These are phyloP conservation scores for Rhizopogon rudus DNA, from an alignment of 768 basidiomycete genomes.

Conservation along the genomic window DNA sequence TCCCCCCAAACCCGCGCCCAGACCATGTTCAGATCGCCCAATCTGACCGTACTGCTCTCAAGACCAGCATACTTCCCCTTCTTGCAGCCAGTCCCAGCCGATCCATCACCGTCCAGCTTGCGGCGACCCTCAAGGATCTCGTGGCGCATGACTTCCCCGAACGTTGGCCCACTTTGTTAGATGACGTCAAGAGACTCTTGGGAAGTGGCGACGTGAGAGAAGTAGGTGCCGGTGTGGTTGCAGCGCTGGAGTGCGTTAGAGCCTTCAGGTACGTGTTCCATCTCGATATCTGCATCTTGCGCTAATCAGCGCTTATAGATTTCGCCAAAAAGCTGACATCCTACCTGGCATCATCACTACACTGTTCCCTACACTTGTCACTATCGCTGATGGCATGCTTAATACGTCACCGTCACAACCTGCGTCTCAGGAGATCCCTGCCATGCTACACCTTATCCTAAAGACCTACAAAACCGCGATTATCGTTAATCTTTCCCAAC, in stretches of 20 bases:
- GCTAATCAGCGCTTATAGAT: constrained; percentile 48
- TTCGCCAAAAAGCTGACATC: constrained; percentile 59
- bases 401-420: constrained; percentile 50
- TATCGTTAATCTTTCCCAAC: constrained; percentile 62
- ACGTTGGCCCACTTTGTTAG: constrained; percentile 65
- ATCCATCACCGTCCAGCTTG: constrained; percentile 71
- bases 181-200: constrained; percentile 61
- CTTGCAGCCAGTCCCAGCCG: constrained; percentile 65
- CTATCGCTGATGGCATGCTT: constrained; percentile 68
- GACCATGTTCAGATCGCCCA: constrained; percentile 59
- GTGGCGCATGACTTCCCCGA: constrained; percentile 77
- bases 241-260: constrained; percentile 70
- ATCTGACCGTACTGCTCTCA: constrained; percentile 72
- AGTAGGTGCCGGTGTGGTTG: constrained; percentile 78
- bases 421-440: constrained; percentile 65
- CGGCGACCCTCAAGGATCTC: constrained; percentile 65
- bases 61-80: constrained; percentile 60
- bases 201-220: constrained; percentile 60
- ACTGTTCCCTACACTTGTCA: constrained; percentile 72
- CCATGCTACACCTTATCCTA: constrained; percentile 80
- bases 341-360: constrained; percentile 54
- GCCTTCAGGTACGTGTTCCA: constrained; percentile 34
- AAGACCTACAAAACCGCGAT: constrained; percentile 85
- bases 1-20: constrained; percentile 37
- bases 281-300: not conserved